Evolutionary conservation across 1,284 basidiomycete species (phyloP).

Genomic region (Marasmius fiardii): DNA sequence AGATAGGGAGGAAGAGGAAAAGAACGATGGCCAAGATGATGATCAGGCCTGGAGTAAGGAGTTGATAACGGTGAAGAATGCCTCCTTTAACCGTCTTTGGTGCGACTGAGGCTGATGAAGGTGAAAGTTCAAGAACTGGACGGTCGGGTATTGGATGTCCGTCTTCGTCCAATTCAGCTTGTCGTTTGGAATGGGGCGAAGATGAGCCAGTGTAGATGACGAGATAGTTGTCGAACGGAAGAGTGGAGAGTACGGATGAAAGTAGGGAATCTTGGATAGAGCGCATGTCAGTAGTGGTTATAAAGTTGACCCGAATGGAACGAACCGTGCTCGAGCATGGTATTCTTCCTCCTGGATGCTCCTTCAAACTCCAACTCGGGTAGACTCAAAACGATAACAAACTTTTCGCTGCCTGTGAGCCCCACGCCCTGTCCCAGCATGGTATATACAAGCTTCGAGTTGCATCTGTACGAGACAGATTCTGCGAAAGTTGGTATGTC

Average conservation of each 20-base stretch:
- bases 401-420: conserved; percentile 39
- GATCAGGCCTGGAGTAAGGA: conserved; percentile 81
- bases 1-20: conserved; percentile 69
- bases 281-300: conserved; percentile 13
- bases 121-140: conserved; percentile 19
- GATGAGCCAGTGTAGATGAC: conserved; percentile 61
- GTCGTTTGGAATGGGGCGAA: conserved; percentile 35
- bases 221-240: conserved; percentile 50
- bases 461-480: conserved; percentile 48
- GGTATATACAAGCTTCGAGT: conserved; percentile 39
- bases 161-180: conserved; percentile 13
- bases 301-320: conserved; percentile 9
- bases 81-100: conserved; percentile 44
- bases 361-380: conserved; percentile 39
- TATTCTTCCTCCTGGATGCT: conserved; percentile 35
- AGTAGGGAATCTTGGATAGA: conserved; percentile 36
- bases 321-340: conserved; percentile 52
- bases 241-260: conserved; percentile 42
- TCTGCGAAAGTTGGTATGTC: conserved; percentile 34
- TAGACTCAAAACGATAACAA: conserved; percentile 55
- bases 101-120: conserved; percentile 18
- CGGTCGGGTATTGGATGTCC: conserved; percentile 23
- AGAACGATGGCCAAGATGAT: conserved; percentile 64
- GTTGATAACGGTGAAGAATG: conserved; percentile 70
- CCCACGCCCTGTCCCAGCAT: conserved; percentile 31